Percentiles rank a stretch among this genome's conserved stretches.
Evolutionary conservation across 306 rosid species (phyloP).

Genomic region (Rosa persica): DNA sequence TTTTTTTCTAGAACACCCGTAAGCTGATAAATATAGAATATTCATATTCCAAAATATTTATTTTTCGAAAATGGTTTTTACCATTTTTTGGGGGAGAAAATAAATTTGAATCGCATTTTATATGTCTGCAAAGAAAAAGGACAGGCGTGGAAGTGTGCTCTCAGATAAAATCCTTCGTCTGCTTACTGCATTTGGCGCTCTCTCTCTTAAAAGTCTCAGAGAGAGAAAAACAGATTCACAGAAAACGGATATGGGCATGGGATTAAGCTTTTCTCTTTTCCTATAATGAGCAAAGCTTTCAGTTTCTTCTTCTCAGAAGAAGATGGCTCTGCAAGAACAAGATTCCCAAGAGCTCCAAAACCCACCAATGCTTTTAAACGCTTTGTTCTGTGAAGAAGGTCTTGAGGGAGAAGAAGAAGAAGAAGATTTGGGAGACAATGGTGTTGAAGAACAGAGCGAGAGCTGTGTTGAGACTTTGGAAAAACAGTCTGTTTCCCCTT

Average conservation of each 20-base stretch:
- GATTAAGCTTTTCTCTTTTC: slow-evolving; percentile 20
- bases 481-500: slow-evolving; percentile 45
- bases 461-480: slow-evolving; percentile 21
- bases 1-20: background rate
- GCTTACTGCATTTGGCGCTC: slow-evolving; percentile 37
- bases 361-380: slow-evolving; percentile 48
- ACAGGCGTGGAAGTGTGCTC: slow-evolving; percentile 58
- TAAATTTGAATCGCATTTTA: background rate
- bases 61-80: background rate
- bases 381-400: slow-evolving; percentile 63
- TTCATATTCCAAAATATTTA: background rate
- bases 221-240: slow-evolving; percentile 32
- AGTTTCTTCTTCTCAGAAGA: slow-evolving; percentile 46
- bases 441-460: slow-evolving; percentile 27
- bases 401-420: slow-evolving; percentile 31
- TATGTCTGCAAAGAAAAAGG: slow-evolving; percentile 19
- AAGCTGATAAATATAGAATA: background rate
- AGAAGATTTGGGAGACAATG: slow-evolving; percentile 35
- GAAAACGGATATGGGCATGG: slow-evolving; percentile 44
- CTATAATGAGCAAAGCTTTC: slow-evolving; percentile 34
- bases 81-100: background rate
- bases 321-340: slow-evolving; percentile 58
- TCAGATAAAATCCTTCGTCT: slow-evolving; percentile 47
- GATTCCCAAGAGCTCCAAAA: slow-evolving; percentile 32
- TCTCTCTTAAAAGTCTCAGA: slow-evolving; percentile 14